Percentiles rank a stretch among this genome's conserved stretches.
Evolutionary conservation across 805 yeast species (phyloP).

Genomic region (Maudiozyma pseudohumilis): DNA sequence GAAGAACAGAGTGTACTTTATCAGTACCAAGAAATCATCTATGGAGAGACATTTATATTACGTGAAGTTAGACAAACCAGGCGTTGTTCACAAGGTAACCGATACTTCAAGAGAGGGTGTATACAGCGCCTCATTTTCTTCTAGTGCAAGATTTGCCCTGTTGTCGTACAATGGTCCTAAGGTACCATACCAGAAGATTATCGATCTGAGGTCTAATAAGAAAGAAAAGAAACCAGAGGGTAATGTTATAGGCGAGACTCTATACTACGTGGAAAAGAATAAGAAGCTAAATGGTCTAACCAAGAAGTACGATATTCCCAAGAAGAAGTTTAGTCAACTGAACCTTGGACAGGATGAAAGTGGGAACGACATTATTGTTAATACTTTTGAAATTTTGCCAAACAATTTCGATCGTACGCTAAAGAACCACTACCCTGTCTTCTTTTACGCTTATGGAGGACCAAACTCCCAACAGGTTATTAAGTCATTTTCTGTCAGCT

Average conservation of each 20-base stretch:
- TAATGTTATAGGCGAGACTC: constrained; percentile 21
- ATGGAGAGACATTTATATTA: constrained; percentile 78
- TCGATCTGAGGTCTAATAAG: constrained; percentile 37
- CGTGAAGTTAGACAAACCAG: constrained; percentile 42
- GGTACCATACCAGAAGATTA: constrained; percentile 67
- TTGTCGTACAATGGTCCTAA: constrained; percentile 70
- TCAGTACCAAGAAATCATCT: constrained; percentile 68
- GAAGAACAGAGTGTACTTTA: constrained; percentile 43
- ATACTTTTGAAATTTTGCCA: constrained; percentile 72
- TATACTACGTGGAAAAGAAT: constrained; percentile 32
- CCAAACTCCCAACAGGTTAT: constrained; percentile 85
- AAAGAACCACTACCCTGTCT: constrained; percentile 61
- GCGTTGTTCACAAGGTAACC: constrained; percentile 36
- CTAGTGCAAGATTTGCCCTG: constrained; percentile 65
- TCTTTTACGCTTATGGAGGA: constrained; percentile 90
- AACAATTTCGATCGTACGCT: constrained; percentile 47
- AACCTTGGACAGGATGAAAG: constrained; percentile 42
- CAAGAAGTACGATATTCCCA: constrained; percentile 46
- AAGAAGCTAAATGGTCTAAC: constrained; percentile 33
- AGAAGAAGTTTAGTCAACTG: constrained; percentile 41
- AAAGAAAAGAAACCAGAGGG: constrained; percentile 11
- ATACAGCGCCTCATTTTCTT: constrained; percentile 63
- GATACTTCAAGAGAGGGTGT: constrained; percentile 50
- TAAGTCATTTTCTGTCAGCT: constrained; percentile 49
- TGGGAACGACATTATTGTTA: constrained; percentile 40